phyloP scores from a whole-genome alignment of 2,329 filamentous ascomycete genomes.

The Claviceps sp. region DNA sequence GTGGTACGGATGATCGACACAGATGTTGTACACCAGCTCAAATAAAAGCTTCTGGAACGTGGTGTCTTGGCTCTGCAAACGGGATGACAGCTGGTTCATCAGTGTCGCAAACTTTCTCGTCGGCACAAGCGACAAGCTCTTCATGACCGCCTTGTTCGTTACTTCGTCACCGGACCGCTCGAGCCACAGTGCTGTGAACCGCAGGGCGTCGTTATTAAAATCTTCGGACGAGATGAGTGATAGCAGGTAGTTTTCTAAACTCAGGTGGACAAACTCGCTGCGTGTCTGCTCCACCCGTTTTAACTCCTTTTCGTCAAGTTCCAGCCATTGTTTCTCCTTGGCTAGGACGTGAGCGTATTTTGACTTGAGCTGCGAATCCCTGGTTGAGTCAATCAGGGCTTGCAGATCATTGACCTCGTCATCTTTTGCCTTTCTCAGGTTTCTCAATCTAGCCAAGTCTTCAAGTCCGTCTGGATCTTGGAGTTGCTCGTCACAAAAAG shows the following conservation, averaged over 20 bases:
- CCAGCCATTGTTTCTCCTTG: conserved; percentile 76
- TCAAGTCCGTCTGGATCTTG: conserved; percentile 75
- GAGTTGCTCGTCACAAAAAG: conserved; percentile 88
- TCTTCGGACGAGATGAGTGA: conserved; percentile 75
- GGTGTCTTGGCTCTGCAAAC: conserved; percentile 56
- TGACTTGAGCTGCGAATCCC: conserved; percentile 38
- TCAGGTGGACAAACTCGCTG: conserved; percentile 72
- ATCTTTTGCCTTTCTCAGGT: conserved; percentile 65
- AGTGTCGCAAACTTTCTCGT: conserved; percentile 84
- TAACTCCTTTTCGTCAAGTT: conserved; percentile 81
- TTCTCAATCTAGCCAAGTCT: conserved; percentile 70
- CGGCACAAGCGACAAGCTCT: conserved; percentile 59
- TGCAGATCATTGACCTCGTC: conserved; percentile 67
- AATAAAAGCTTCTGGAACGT: conserved; percentile 69
- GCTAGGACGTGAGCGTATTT: conserved; percentile 46
- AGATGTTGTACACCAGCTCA: conserved; percentile 67
- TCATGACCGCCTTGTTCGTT: conserved; percentile 64
- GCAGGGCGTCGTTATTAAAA: conserved; percentile 77
- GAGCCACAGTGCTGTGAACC: conserved; percentile 90
- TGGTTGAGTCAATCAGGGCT: conserved; percentile 37
- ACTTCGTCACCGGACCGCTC: conserved; percentile 65
- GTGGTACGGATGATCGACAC: conserved; percentile 86
- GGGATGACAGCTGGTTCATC: conserved; percentile 95
- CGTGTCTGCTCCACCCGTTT: conserved; percentile 63
- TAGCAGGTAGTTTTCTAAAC: conserved; percentile 84